Evolutionary conservation across 176 grass and related monocot species (phyloP).

Genomic region (Oropetium thomaeum): DNA sequence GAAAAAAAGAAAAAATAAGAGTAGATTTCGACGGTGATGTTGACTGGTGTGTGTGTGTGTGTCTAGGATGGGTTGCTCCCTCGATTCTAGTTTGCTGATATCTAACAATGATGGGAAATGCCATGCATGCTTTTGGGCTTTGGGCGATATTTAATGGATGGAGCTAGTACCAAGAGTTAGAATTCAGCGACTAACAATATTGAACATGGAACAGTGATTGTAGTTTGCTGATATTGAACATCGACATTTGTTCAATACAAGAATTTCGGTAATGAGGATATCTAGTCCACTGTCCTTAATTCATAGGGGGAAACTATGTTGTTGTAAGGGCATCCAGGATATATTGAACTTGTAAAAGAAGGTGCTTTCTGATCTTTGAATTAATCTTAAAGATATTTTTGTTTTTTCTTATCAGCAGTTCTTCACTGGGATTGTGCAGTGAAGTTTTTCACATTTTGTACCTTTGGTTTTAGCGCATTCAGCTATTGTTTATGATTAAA

Average conservation of each 20-base stretch:
- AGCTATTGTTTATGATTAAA: conserved; percentile 11
- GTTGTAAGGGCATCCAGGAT: neutral
- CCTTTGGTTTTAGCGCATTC: neutral
- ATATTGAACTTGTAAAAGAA: conserved; percentile 8
- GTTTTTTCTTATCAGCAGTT: too few species aligned
- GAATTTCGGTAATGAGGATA: neutral
- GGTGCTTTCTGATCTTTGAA: neutral
- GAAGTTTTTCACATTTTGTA: neutral
- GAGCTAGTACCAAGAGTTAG: too few species aligned
- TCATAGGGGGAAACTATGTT: neutral
- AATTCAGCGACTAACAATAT: too few species aligned
- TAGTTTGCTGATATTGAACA: too few species aligned
- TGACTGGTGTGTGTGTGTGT: neutral
- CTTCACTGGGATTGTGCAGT: neutral
- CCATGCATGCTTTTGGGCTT: neutral
- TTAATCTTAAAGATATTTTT: neutral
- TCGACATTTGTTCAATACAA: too few species aligned
- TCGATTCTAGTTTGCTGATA: neutral
- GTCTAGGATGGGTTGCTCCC: neutral
- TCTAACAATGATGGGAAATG: neutral
- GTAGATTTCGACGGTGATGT: neutral
- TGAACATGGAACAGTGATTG: too few species aligned
- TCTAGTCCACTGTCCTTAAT: neutral
- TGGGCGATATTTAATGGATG: too few species aligned
- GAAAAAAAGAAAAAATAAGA: neutral